A percentile compares a stretch with the other conserved stretches of the same genome.
phyloP scores from a whole-genome alignment of 139 green algal genomes.

The Astrephomene gubernaculifera region DNA sequence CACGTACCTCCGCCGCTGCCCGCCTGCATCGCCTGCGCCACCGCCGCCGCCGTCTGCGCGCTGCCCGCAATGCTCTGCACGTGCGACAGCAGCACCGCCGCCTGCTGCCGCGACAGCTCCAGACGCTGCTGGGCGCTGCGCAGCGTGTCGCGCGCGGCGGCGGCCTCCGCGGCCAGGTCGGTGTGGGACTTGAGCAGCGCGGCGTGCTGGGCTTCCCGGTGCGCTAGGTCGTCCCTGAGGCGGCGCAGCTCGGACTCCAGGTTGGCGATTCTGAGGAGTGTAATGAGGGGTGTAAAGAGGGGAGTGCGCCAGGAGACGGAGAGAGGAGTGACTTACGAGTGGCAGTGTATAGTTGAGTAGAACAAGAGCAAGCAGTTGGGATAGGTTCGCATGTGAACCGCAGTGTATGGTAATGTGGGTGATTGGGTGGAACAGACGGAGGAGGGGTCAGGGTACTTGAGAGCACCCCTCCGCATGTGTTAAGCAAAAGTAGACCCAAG shows the following conservation, averaged over 20 bases:
- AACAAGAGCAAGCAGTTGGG: too few relatives aligned
- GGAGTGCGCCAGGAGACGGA: too few relatives aligned
- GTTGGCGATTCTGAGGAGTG: not conserved
- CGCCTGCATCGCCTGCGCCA: not conserved
- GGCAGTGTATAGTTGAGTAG: too few relatives aligned
- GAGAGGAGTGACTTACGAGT: too few relatives aligned
- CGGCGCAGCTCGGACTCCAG: conserved; percentile 31
- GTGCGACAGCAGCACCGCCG: not conserved
- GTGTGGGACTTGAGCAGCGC: not conserved
- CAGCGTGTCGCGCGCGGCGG: not conserved
- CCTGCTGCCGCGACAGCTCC: conserved; percentile 13
- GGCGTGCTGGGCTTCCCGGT: not conserved
- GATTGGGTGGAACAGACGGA: too few relatives aligned
- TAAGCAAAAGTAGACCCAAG: too few relatives aligned
- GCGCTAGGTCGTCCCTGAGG: not conserved
- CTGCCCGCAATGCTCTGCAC: not conserved
- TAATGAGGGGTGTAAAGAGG: too few relatives aligned
- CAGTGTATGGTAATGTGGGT: too few relatives aligned
- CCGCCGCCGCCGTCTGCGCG: not conserved
- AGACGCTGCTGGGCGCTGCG: not conserved
- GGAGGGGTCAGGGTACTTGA: too few relatives aligned
- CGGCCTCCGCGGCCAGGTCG: not conserved
- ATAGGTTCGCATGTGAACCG: too few relatives aligned
- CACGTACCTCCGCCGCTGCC: too few relatives aligned
- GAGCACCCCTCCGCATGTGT: too few relatives aligned